A percentile compares a stretch with the other conserved stretches of the same genome.
These are phyloP conservation scores for Botrytis galanthina DNA, from an alignment of 2,329 filamentous ascomycete genomes.

Conservation along the genomic window DNA sequence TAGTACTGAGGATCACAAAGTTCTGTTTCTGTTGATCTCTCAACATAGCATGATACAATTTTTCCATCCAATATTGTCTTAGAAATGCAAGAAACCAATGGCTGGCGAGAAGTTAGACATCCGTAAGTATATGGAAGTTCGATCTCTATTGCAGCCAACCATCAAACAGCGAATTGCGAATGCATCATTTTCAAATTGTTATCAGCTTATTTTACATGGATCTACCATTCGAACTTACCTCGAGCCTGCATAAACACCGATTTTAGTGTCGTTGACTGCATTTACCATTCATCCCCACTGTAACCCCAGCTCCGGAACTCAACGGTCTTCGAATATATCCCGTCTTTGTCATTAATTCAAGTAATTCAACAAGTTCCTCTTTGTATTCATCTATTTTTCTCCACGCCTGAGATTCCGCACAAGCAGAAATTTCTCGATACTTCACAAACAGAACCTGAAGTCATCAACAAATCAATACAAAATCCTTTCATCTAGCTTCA, in stretches of 20 bases:
- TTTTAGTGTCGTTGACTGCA: constrained; percentile 10
- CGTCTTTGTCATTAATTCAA: background rate
- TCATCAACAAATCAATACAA: background rate
- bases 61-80: too few species aligned
- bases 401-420: too few species aligned
- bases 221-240: background rate
- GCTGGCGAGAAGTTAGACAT: background rate
- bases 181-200: background rate
- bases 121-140: background rate
- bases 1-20: background rate
- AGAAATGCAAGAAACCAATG: background rate
- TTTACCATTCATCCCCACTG: background rate
- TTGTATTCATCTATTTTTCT: background rate
- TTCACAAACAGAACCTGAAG: background rate
- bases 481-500: background rate
- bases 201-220: background rate
- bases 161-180: background rate
- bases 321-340: background rate
- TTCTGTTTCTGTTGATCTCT: background rate
- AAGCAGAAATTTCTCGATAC: background rate
- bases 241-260: constrained; percentile 13
- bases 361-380: background rate
- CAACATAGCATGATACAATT: background rate
- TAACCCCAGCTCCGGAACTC: background rate
- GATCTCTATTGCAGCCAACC: background rate